phyloP scores from a whole-genome alignment of 257 asterid species.

The Ligustrum vulgare region DNA sequence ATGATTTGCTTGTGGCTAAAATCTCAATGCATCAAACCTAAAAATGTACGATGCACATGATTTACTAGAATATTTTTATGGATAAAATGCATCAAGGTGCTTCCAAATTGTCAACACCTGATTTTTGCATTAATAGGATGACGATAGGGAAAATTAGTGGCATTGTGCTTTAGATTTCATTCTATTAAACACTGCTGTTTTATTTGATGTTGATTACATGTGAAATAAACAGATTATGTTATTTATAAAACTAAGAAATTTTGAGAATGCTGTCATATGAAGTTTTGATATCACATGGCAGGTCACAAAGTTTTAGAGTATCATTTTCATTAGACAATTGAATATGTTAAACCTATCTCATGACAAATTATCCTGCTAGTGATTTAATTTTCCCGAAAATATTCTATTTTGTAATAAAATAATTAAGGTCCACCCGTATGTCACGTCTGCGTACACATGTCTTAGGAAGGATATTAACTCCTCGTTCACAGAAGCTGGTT shows the following conservation, averaged over 20 bases:
- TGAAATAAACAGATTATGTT: conserved; percentile 5
- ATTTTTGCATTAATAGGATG: not conserved
- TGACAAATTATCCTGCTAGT: not conserved
- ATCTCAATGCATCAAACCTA: not conserved
- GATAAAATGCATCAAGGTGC: not conserved
- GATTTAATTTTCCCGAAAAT: not conserved
- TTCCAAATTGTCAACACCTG: not conserved
- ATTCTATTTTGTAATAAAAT: too few species aligned
- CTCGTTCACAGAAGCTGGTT: too few species aligned
- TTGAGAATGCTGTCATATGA: not conserved
- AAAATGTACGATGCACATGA: not conserved
- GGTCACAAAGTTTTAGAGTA: not conserved
- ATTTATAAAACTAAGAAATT: conserved; percentile 5
- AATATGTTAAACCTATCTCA: not conserved
- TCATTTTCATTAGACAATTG: not conserved
- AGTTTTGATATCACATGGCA: conserved; percentile 6
- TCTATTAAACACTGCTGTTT: not conserved
- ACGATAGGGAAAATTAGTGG: not conserved
- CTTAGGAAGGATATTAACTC: too few species aligned
- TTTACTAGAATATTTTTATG: not conserved
- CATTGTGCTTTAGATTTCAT: not conserved
- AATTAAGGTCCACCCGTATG: too few species aligned
- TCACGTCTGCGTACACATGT: too few species aligned
- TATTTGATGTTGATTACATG: not conserved
- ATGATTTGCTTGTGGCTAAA: not conserved